phyloP scores from a whole-genome alignment of 2,329 filamentous ascomycete genomes.

The Botrytis cinerea region DNA sequence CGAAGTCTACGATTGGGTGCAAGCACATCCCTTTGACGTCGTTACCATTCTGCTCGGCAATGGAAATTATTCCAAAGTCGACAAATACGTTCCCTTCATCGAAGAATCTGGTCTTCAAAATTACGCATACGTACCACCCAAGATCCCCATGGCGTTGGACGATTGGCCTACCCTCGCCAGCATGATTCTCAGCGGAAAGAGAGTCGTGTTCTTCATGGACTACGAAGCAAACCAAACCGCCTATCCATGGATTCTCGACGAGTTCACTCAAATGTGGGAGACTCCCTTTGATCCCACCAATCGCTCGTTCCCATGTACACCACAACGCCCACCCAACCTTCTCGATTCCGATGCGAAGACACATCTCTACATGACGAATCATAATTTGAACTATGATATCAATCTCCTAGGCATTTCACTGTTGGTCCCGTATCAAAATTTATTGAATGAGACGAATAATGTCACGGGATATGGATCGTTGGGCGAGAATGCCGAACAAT shows the following conservation, averaged over 20 bases:
- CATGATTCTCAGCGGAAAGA: constrained; percentile 70
- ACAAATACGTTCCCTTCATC: constrained; percentile 67
- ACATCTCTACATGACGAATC: constrained; percentile 81
- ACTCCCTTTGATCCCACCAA: constrained; percentile 69
- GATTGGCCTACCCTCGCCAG: constrained; percentile 83
- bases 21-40: constrained; percentile 78
- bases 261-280: constrained; percentile 90
- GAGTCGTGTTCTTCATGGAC: constrained; percentile 81
- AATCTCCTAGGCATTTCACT: constrained; percentile 63
- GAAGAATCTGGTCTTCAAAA: constrained; percentile 69
- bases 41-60: constrained; percentile 87
- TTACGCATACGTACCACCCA: constrained; percentile 72
- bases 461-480: constrained; percentile 65
- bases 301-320: constrained; percentile 71
- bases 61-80: constrained; percentile 67
- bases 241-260: constrained; percentile 81
- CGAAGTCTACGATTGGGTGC: constrained; percentile 71
- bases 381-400: constrained; percentile 84
- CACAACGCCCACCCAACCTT: constrained; percentile 74
- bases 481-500: constrained; percentile 64
- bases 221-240: constrained; percentile 74
- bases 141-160: constrained; percentile 67
- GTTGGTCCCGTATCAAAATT: constrained; percentile 69
- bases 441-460: constrained; percentile 73
- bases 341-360: constrained; percentile 53